A percentile compares a stretch with the other conserved stretches of the same genome.
phyloP scores from a whole-genome alignment of 306 rosid species.

The Lathyrus tuberosus region DNA sequence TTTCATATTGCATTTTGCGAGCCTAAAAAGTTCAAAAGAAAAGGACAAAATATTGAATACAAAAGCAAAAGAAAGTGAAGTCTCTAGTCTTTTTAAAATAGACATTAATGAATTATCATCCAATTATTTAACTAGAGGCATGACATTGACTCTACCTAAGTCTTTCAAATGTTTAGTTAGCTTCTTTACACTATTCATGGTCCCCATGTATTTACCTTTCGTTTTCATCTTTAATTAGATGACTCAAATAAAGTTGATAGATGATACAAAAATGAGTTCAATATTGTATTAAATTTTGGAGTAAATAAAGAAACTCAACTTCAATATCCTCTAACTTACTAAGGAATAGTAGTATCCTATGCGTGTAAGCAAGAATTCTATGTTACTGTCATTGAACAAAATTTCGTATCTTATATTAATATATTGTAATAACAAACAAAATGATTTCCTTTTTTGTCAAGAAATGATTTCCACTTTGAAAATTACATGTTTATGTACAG shows the following conservation, averaged over 20 bases:
- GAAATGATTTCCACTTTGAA: conserved; percentile 5
- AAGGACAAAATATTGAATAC: not conserved
- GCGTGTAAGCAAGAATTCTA: conserved; percentile 36
- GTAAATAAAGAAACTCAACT: conserved; percentile 6
- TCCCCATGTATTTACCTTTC: conserved; percentile 34
- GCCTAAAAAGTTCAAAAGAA: conserved; percentile 26
- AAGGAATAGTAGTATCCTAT: conserved; percentile 22
- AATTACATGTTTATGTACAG: not conserved
- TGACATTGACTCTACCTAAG: conserved; percentile 34
- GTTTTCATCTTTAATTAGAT: conserved; percentile 18
- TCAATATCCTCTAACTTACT: conserved; percentile 9
- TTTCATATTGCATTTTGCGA: conserved; percentile 34
- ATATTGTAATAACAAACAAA: not conserved
- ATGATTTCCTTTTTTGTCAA: not conserved
- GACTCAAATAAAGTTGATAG: conserved; percentile 9
- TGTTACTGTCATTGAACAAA: conserved; percentile 12
- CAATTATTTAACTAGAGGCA: conserved; percentile 16
- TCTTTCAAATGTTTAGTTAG: conserved; percentile 29
- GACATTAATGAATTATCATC: conserved; percentile 3
- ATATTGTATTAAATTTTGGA: not conserved
- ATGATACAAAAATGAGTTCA: conserved; percentile 31
- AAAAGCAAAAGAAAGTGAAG: conserved; percentile 31
- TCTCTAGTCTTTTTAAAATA: conserved; percentile 19
- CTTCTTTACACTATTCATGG: conserved; percentile 31
- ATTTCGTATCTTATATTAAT: not conserved